Percentiles rank a stretch among this genome's conserved stretches.
Conservation (phyloP, 2,329 filamentous ascomycete genomes). For the Intubia oerlemansii region DNA sequence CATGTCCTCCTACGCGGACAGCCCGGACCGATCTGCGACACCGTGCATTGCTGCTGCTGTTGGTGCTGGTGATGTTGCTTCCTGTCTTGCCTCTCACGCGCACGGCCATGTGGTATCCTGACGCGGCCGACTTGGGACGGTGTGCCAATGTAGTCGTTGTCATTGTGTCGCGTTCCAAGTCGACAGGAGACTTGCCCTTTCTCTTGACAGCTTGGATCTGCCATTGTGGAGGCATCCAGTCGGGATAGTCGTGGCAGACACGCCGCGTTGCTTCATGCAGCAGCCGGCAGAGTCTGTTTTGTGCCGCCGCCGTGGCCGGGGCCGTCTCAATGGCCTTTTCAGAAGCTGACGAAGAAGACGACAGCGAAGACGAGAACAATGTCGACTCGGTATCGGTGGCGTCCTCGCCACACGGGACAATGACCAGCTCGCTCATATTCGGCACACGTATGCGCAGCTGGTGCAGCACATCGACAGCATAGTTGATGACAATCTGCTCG, state of each 20-base stretch:
- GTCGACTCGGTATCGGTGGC: slow-evolving; percentile 9
- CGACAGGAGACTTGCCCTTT: too few species aligned
- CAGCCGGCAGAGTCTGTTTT: slow-evolving; percentile 16
- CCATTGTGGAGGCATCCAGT: slow-evolving; percentile 17
- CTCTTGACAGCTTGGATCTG: too few species aligned
- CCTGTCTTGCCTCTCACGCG: too few species aligned
- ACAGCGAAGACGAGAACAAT: slow-evolving; percentile 1
- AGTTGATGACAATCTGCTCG: slow-evolving; percentile 14
- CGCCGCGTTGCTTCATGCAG: slow-evolving; percentile 6
- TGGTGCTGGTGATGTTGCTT: too few species aligned
- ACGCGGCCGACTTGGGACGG: too few species aligned
- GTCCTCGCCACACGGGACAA: slow-evolving; percentile 20
- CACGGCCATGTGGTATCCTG: too few species aligned
- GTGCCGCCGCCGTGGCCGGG: slow-evolving; percentile 7
- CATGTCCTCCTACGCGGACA: too few species aligned
- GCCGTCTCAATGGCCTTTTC: not conserved
- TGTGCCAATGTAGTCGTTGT: too few species aligned
- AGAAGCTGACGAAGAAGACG: not conserved
- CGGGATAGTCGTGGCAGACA: slow-evolving; percentile 4
- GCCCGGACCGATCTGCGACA: too few species aligned
- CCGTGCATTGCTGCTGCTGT: too few species aligned
- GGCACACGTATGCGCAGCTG: slow-evolving; percentile 18
- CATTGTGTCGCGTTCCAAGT: too few species aligned
- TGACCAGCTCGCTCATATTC: slow-evolving; percentile 19
- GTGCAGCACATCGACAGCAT: slow-evolving; percentile 19